Conservation (phyloP, 352 stramenopile genomes). For the Pythium sp. region DNA sequence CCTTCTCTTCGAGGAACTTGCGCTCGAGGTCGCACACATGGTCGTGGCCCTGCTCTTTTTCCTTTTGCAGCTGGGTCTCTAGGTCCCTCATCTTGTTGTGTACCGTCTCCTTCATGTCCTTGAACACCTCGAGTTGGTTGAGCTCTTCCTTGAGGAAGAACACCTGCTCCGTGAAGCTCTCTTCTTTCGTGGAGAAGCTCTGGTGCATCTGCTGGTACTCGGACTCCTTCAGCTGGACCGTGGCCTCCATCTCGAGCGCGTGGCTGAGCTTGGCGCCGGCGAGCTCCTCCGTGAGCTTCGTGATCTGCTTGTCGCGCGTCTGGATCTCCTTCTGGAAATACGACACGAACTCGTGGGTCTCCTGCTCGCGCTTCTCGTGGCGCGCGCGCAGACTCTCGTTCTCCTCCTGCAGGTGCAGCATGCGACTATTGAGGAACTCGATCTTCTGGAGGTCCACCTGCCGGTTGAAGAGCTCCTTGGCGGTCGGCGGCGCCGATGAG, state of each 20-base stretch:
- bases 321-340: constrained; percentile 95
- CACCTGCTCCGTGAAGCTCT: constrained; percentile 54
- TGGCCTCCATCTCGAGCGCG: constrained; percentile 54
- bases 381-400: constrained; percentile 76
- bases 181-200: constrained; percentile 42
- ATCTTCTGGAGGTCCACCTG: constrained; percentile 68
- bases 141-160: constrained; percentile 66
- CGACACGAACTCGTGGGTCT: constrained; percentile 93
- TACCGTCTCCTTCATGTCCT: constrained; percentile 65
- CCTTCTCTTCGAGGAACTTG: constrained; percentile 89
- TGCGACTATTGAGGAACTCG: constrained; percentile 52
- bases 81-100: constrained; percentile 56
- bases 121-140: constrained; percentile 62
- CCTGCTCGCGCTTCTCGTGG: constrained; percentile 87
- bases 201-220: constrained; percentile 48
- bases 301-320: constrained; percentile 68
- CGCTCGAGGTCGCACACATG: constrained; percentile 68
- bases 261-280: constrained; percentile 55
- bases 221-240: constrained; percentile 40
- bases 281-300: constrained; percentile 83
- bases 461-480: constrained; percentile 58
- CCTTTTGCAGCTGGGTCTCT: constrained; percentile 53
- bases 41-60: constrained; percentile 53
- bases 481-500: constrained; percentile 18
- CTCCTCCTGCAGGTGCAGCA: constrained; percentile 65